Evolutionary conservation across 2,329 filamentous ascomycete species (phyloP).

Genomic region (Colletotrichum melonis): DNA sequence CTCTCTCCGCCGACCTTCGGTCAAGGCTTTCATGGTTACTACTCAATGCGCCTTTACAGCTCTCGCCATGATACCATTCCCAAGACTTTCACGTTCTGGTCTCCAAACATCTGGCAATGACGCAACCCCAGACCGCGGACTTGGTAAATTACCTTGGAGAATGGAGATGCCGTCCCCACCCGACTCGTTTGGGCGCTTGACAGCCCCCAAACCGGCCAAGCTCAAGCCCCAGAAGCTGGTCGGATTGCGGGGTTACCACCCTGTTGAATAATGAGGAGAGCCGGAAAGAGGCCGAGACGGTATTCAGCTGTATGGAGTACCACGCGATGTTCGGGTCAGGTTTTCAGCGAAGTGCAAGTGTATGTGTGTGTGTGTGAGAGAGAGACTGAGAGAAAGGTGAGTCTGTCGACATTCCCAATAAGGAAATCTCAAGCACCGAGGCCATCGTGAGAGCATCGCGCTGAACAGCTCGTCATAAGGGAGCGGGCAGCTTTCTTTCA

Average conservation of each 20-base stretch:
- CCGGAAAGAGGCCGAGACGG: conserved; percentile 23
- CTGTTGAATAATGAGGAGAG: conserved; percentile 17
- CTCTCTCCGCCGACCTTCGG: background rate
- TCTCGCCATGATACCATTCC: background rate
- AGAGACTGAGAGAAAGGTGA: too few relatives aligned
- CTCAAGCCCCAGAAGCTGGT: background rate
- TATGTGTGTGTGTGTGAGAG: background rate
- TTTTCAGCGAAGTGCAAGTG: background rate
- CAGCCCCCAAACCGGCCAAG: conserved; percentile 2
- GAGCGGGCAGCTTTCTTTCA: background rate
- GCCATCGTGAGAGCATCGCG: background rate
- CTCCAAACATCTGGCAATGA: background rate
- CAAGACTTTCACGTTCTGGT: background rate
- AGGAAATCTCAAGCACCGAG: conserved; percentile 16
- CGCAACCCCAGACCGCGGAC: background rate
- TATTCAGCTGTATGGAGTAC: too few relatives aligned
- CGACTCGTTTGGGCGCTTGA: conserved; percentile 12
- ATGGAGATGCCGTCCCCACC: conserved; percentile 8
- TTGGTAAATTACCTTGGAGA: background rate
- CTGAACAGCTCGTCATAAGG: background rate
- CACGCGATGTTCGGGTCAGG: background rate
- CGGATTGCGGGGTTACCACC: conserved; percentile 20
- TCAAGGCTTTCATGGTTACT: background rate
- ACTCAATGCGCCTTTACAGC: background rate
- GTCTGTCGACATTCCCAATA: background rate